Base-by-base conservation (phyloP, 2,329 filamentous ascomycete species). In the Penicillium corylophilum region DNA sequence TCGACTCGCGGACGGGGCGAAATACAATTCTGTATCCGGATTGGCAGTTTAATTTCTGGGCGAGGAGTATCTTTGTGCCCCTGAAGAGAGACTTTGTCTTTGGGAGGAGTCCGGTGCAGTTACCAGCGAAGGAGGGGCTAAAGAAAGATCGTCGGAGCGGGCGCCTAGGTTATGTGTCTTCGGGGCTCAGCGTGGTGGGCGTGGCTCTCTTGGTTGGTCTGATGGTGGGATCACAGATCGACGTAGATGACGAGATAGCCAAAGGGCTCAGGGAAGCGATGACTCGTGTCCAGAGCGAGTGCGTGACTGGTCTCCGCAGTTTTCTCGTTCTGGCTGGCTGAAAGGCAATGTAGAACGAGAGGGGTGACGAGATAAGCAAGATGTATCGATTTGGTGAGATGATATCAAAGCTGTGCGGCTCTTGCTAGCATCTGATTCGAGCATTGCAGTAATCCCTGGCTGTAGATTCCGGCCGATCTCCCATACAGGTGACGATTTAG, bases 11-110 rank as follows among this genome's bases (percentile, higher is more conserved):
- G 41, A 78, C 77, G 0, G 72, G 73, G 0, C 67, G 74, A 42
- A 82, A 82, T 51, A 78, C 75, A 6, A 76, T 77, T 59, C 78
- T 81, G 71, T 82, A 79, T 55, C 79, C 78, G 0, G 76, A 79
- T 43, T 80, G 74, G 70, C 77, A 80, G 60, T 79, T 73, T 49
- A 65, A 69, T 46, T 80, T 74, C 52, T 81, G 78, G 77, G 47
- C 73, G 16, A 61, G 78, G 13, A 80, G 75, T 47, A 57, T 81
- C 1, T 79, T 79, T 47, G 67, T 75, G 36, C 62, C 64, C 1
- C 71, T 55, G 22, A 54, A 63, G 60, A 51, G 55, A 2, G 74
- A 78, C 39, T 73, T 78, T 44, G 24, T 55, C 13, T 50, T 31
- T 23, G 20, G 41, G 22, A 12, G 28, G 2, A 43, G 48, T 41